Conservation (phyloP, 805 yeast genomes). For the Lachancea dasiensis region DNA sequence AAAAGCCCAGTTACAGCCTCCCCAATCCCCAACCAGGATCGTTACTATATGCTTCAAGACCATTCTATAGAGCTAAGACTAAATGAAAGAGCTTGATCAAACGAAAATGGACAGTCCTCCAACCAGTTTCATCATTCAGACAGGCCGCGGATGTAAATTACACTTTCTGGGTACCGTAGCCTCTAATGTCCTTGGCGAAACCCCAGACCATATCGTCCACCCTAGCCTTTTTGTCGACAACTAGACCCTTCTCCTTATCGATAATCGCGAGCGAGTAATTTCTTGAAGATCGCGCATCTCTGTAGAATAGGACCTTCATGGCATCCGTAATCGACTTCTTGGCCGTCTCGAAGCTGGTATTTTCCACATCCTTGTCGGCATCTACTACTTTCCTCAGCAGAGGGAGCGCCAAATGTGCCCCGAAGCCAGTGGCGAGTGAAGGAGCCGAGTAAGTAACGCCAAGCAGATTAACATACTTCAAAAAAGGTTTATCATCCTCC, state of each 20-base stretch:
- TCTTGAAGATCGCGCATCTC: conserved; percentile 93
- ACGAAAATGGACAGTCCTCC: too few species aligned
- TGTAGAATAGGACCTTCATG: conserved; percentile 90
- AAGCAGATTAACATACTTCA: conserved; percentile 81
- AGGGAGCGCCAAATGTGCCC: conserved; percentile 91
- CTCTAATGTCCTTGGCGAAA: conserved; percentile 81
- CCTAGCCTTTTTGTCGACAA: conserved; percentile 57
- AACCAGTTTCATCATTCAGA: too few species aligned
- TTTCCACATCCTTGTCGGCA: conserved; percentile 65
- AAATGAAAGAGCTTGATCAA: too few species aligned
- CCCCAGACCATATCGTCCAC: conserved; percentile 82
- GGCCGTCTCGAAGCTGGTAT: conserved; percentile 69
- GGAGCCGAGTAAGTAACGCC: conserved; percentile 91
- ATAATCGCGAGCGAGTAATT: conserved; percentile 76
- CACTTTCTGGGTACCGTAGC: conserved; percentile 74
- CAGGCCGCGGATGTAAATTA: too few species aligned
- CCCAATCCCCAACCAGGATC: too few species aligned
- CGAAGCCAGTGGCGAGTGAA: conserved; percentile 92
- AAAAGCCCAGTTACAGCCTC: too few species aligned
- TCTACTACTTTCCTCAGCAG: conserved; percentile 80
- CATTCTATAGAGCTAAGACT: too few species aligned
- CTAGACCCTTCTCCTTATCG: conserved; percentile 54
- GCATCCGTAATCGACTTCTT: conserved; percentile 69
- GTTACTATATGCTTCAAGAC: too few species aligned
- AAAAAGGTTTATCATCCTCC: conserved; percentile 62